phyloP scores from a whole-genome alignment of 2,329 filamentous ascomycete genomes.

The Colletotrichum sp. region DNA sequence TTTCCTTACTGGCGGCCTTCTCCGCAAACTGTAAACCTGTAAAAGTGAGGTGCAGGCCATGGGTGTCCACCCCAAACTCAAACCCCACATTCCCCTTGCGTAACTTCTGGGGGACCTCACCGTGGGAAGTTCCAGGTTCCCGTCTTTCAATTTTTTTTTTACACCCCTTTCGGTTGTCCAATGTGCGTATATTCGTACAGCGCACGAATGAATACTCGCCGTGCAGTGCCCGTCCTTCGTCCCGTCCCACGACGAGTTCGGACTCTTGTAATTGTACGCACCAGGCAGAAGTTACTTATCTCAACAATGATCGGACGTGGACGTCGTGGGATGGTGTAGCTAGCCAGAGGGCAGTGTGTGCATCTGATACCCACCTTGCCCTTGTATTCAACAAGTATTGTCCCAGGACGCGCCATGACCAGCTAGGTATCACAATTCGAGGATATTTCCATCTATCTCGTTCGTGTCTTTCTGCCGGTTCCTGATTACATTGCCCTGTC shows the following conservation, averaged over 20 bases:
- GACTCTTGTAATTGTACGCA: background rate
- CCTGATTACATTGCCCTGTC: background rate
- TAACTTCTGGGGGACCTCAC: background rate
- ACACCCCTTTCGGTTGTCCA: background rate
- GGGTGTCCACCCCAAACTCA: background rate
- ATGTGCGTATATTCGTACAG: background rate
- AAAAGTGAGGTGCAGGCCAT: background rate
- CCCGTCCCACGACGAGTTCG: background rate
- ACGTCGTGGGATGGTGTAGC: background rate
- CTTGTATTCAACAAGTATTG: background rate
- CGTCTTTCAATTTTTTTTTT: background rate
- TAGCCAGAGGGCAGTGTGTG: background rate
- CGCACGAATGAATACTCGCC: background rate
- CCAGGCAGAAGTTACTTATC: background rate
- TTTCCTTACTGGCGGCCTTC: slow-evolving; percentile 5
- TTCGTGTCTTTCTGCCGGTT: background rate
- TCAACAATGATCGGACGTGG: background rate
- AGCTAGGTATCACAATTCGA: background rate
- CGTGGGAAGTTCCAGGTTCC: background rate
- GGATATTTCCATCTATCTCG: background rate
- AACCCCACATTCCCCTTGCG: slow-evolving; percentile 14
- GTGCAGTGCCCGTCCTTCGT: background rate
- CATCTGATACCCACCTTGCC: background rate
- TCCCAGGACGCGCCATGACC: background rate
- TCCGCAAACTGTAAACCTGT: slow-evolving; percentile 9